Evolutionary conservation across 176 grass and related monocot species (phyloP).

Genomic region (Oryza punctata): DNA sequence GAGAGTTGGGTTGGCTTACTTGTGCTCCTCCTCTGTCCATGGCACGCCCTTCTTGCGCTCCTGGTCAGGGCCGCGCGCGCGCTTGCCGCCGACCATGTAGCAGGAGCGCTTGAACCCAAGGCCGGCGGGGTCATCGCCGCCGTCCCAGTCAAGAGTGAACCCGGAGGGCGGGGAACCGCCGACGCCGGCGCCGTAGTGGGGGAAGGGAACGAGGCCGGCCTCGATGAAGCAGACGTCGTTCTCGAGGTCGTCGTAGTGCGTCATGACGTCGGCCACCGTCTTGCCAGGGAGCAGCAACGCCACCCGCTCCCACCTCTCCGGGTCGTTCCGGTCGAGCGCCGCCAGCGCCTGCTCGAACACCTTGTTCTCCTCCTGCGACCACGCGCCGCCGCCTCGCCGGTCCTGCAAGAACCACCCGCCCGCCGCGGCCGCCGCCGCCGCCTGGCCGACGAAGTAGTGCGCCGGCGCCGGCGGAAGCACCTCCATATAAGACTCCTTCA

Average conservation of each 20-base stretch:
- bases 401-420: conserved; percentile 43
- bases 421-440: conserved; percentile 4
- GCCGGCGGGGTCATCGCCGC: conserved; percentile 15
- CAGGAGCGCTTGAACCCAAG: conserved; percentile 60
- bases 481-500: conserved; percentile 80
- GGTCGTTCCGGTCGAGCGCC: conserved; percentile 58
- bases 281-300: conserved; percentile 60
- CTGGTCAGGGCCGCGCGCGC: conserved; percentile 62
- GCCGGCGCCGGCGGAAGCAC: conserved; percentile 51
- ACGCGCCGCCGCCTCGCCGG: conserved; percentile 32
- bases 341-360: conserved; percentile 81
- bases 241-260: conserved; percentile 72
- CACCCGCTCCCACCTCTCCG: conserved; percentile 73
- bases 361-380: conserved; percentile 91
- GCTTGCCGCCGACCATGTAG: conserved; percentile 67
- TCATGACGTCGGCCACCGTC: conserved; percentile 52
- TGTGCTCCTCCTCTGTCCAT: conserved; percentile 99
- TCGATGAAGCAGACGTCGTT: conserved; percentile 87
- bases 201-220: conserved; percentile 72
- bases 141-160: conserved; percentile 80
- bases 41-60: conserved; percentile 98
- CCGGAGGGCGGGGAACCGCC: conserved; percentile 16
- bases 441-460: conserved; percentile 55
- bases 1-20: conserved; percentile 39
- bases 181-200: conserved; percentile 42